Base-by-base conservation (phyloP, 495 filamentous ascomycete species). In the Xylaria palmicola region DNA sequence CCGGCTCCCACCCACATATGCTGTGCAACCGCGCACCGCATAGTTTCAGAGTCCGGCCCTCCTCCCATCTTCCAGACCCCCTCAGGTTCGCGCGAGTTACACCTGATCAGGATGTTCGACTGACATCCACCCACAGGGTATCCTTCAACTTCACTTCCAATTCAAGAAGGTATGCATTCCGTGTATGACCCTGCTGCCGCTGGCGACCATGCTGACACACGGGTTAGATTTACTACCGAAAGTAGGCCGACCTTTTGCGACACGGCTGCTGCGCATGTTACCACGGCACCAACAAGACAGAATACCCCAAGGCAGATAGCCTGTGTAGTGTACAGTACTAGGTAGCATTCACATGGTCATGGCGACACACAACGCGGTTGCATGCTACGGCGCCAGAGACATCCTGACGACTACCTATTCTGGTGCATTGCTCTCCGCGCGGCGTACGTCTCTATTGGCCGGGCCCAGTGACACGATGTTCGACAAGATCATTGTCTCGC, bases 81-180 rank as follows among this genome's bases (percentile, higher is more conserved):
- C 41, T 55, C 30, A 61, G 9, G 49, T 54, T 61, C 50, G 41
- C 59, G 58, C 37, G 39, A 34, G 40, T 55, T 20, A 24, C 27
- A 54, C 36, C 26, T 22, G n/a, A 3, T 37, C n/a, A 30, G 59
- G 40, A 44, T 22, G 32, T 17, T 13, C 19, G 26, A 55, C 50
- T 61, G 50, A 61, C 40, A 44, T 6, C 24, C 26, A 56, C 59
- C 19, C 51, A 47, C 59, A 95, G 90, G 95, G 94, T 34, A 96
- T 99, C 68, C 81, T 99, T 30, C 93, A 97, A 79, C 80, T 99
- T 34, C 94, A 98, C 74, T 98, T 99, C 74, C 92, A 97, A 72
- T 96, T 98, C 80, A 98, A 98, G 74, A 93, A 85, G 81, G 81
- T 84, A 68, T 45, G 74, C 36, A 45, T 54, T 20, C 27, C 20